These are phyloP conservation scores for Cajanus cajan DNA, from an alignment of 306 rosid species.

Conservation along the genomic window DNA sequence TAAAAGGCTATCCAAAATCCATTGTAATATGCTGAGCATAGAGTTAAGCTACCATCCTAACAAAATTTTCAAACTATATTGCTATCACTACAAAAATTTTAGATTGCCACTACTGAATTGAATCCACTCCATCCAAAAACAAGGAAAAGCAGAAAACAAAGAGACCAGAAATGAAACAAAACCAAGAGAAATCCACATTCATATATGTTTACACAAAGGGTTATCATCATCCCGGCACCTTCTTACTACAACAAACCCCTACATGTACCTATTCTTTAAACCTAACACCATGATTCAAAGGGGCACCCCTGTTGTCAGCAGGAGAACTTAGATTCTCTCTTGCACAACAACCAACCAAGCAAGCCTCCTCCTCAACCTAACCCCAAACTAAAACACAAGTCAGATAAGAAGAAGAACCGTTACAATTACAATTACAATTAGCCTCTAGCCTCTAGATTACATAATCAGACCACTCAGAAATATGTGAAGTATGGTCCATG, in stretches of 20 bases:
- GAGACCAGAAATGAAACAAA: background rate
- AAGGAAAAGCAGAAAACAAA: background rate
- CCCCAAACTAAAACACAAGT: background rate
- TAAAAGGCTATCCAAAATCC: background rate
- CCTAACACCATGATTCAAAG: background rate
- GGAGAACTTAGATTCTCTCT: conserved; percentile 67
- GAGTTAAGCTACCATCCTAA: background rate
- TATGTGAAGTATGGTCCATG: conserved; percentile 86
- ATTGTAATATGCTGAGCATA: background rate
- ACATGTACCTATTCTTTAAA: conserved; percentile 23
- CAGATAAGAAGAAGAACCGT: background rate
- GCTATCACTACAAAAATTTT: background rate
- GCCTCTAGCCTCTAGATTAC: conserved; percentile 54
- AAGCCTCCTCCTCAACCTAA: conserved; percentile 18
- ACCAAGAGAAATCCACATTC: conserved; percentile 22
- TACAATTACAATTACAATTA: background rate
- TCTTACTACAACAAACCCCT: conserved; percentile 30
- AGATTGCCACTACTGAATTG: background rate
- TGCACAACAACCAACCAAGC: conserved; percentile 43
- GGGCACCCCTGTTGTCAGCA: conserved; percentile 30
- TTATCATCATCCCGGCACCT: conserved; percentile 1
- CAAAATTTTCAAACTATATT: background rate
- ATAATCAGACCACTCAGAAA: conserved; percentile 77
- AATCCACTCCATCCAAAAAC: background rate
- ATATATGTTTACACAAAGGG: background rate